A percentile compares a stretch with the other conserved stretches of the same genome.
Evolutionary conservation across 1,284 basidiomycete species (phyloP).

Genomic region (Nidula niveotomentosa): DNA sequence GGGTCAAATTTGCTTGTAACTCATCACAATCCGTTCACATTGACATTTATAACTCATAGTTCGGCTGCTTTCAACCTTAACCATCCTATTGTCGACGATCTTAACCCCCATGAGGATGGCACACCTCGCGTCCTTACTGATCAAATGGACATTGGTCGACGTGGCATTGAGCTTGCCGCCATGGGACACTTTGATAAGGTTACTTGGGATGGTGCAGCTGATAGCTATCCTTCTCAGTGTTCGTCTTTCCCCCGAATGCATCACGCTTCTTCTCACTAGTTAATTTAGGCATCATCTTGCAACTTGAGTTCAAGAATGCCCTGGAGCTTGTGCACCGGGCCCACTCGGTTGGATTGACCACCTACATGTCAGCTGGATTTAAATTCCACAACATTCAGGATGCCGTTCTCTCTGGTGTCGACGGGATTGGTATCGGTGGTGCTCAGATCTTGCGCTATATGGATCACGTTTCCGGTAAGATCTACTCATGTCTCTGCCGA

Average conservation of each 20-base stretch:
- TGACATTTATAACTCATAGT: neutral
- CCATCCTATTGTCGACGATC: neutral
- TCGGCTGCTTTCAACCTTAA: conserved; percentile 1
- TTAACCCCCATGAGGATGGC: neutral
- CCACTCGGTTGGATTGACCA: neutral
- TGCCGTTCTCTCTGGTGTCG: neutral
- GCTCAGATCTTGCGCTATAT: neutral
- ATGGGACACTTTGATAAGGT: neutral
- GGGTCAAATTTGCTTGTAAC: neutral
- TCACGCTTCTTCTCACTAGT: neutral
- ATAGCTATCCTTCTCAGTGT: neutral
- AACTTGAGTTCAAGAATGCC: neutral
- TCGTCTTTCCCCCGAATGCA: neutral
- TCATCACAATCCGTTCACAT: no score
- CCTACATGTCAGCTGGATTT: neutral
- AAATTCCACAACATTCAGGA: conserved; percentile 1
- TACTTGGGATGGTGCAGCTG: conserved; percentile 1
- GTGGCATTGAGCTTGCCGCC: neutral
- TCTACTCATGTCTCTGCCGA: no score
- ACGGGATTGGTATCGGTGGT: neutral
- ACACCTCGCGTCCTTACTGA: neutral
- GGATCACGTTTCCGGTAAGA: neutral
- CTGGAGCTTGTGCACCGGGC: neutral
- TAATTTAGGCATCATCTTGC: neutral
- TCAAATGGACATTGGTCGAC: neutral